phyloP scores from a whole-genome alignment of 331 rosid species.

The Arachis monticola region DNA sequence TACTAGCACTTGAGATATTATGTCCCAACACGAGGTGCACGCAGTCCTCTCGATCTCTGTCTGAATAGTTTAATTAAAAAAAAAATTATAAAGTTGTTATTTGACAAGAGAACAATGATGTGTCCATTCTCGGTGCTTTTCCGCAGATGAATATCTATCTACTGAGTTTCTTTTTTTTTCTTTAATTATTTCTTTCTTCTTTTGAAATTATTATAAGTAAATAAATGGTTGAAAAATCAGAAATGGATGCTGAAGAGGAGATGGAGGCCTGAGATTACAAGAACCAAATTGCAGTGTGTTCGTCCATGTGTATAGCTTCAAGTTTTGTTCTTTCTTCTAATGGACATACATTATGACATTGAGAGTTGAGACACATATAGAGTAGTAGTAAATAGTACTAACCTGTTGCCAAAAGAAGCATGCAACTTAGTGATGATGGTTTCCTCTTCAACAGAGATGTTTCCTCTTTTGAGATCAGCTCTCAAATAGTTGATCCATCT shows the following conservation, averaged over 20 bases:
- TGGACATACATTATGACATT: not conserved
- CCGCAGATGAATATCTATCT: not conserved
- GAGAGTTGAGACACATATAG: not conserved
- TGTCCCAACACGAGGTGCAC: constrained; percentile 32
- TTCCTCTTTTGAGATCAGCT: constrained; percentile 75
- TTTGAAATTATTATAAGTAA: not conserved
- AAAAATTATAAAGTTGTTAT: not conserved
- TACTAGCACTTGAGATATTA: not conserved
- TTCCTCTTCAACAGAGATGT: constrained; percentile 74
- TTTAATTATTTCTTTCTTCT: not conserved
- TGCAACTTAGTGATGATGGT: constrained; percentile 62
- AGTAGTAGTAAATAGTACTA: not conserved
- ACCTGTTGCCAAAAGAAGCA: constrained; percentile 83
- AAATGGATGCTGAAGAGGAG: not conserved
- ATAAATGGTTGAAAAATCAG: not conserved
- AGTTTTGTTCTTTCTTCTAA: no score
- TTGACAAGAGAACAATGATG: not conserved
- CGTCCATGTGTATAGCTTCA: no score
- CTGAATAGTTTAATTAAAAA: no score
- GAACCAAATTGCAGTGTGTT: no score
- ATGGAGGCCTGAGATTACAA: no score
- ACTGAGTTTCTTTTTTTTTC: not conserved
- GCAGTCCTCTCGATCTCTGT: not conserved
- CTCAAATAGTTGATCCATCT: constrained; percentile 91
- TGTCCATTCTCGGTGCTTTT: not conserved